Evolutionary conservation across 345 rosid species (phyloP).

Genomic region (Salix brachista): DNA sequence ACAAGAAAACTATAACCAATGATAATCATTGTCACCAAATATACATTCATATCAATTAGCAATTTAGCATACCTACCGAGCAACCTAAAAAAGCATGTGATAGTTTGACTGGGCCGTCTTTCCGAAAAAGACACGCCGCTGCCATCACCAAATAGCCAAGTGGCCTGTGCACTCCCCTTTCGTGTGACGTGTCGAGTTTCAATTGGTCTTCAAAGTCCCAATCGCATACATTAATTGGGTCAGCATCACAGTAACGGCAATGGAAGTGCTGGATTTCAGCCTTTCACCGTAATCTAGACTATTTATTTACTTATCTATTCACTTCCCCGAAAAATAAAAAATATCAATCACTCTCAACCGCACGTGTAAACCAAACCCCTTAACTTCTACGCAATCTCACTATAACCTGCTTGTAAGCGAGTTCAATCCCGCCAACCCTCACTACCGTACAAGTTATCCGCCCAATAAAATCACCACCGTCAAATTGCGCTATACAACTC

Average conservation of each 20-base stretch:
- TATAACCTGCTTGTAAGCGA: background rate
- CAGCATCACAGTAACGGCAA: too few relatives aligned
- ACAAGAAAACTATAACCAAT: too few relatives aligned
- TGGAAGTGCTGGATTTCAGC: background rate
- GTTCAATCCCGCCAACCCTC: background rate
- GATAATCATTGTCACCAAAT: too few relatives aligned
- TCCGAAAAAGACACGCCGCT: background rate
- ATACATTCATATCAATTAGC: too few relatives aligned
- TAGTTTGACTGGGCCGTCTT: background rate
- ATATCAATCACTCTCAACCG: background rate
- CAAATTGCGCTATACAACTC: background rate
- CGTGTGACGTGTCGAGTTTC: background rate
- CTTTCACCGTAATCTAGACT: too few relatives aligned
- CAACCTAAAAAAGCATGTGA: too few relatives aligned
- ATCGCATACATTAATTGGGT: too few relatives aligned
- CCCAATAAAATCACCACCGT: background rate
- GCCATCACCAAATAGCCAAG: background rate
- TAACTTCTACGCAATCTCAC: background rate
- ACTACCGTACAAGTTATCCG: background rate
- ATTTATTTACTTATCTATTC: background rate
- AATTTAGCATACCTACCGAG: too few relatives aligned
- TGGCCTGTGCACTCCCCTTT: background rate
- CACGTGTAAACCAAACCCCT: background rate
- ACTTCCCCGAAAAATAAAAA: background rate
- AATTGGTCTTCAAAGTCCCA: background rate